A percentile compares a stretch with the other conserved stretches of the same genome.
Conservation (phyloP, 495 filamentous ascomycete genomes). For the Bombardia bombarda region DNA sequence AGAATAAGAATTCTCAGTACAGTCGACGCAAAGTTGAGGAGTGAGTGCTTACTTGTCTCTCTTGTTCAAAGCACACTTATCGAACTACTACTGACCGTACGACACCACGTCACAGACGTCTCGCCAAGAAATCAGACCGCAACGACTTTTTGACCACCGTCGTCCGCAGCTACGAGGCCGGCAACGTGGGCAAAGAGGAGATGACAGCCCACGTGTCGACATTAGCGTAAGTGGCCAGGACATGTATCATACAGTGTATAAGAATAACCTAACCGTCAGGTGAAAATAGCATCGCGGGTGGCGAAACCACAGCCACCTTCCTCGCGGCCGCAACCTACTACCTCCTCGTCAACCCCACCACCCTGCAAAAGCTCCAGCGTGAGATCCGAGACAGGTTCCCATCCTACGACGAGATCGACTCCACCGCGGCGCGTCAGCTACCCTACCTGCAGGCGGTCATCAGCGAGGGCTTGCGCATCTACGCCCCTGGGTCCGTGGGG, state of each 20-base stretch:
- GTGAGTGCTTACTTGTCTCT: background rate
- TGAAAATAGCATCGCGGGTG: background rate
- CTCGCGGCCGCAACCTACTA: background rate
- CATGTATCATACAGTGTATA: background rate
- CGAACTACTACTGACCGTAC: background rate
- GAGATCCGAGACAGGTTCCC: background rate
- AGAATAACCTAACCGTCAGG: background rate
- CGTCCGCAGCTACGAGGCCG: background rate
- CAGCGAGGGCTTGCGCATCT: background rate
- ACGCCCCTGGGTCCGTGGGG: background rate
- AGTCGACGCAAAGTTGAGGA: background rate
- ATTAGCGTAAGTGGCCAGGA: background rate
- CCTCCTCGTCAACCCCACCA: background rate
- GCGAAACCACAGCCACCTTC: background rate
- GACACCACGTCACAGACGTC: too few species aligned
- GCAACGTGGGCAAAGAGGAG: background rate
- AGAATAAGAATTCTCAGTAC: background rate
- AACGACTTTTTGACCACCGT: background rate
- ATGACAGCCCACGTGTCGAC: background rate
- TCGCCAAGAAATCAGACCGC: background rate
- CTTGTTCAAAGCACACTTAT: too few species aligned
- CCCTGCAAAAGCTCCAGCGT: background rate
- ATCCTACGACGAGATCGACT: background rate
- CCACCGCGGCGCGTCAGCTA: background rate
- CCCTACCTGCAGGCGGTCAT: conserved; percentile 1